phyloP scores from a whole-genome alignment of 495 filamentous ascomycete genomes.

The Podospora fimiseda region DNA sequence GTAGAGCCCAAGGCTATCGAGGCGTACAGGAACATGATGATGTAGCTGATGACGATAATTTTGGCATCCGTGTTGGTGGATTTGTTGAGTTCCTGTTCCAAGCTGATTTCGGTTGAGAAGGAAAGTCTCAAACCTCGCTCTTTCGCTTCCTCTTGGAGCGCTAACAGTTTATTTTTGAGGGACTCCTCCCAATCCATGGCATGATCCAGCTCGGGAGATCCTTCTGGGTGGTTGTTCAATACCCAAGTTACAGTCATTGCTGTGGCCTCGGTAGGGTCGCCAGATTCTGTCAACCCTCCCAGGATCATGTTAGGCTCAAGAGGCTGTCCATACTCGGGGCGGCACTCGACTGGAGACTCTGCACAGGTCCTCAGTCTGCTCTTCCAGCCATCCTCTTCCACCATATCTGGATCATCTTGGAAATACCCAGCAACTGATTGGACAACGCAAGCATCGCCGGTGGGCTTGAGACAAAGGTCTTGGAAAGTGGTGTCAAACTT shows the following conservation, averaged over 20 bases:
- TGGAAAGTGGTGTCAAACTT: constrained; percentile 59
- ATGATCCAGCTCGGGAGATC: constrained; percentile 55
- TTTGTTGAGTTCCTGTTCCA: constrained; percentile 92
- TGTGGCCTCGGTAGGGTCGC: constrained; percentile 62
- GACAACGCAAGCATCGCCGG: constrained; percentile 81
- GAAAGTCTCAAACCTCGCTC: constrained; percentile 76
- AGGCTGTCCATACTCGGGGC: constrained; percentile 81
- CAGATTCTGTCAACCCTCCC: constrained; percentile 65
- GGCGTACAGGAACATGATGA: constrained; percentile 97
- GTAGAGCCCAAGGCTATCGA: constrained; percentile 86
- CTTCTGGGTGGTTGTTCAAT: constrained; percentile 79
- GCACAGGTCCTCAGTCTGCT: constrained; percentile 62
- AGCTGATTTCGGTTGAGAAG: constrained; percentile 87
- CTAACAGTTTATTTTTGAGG: constrained; percentile 61
- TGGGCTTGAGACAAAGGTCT: constrained; percentile 91
- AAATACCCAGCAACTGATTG: constrained; percentile 88
- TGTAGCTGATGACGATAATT: constrained; percentile 93
- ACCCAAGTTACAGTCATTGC: constrained; percentile 94
- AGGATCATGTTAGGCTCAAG: constrained; percentile 78
- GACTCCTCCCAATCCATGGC: constrained; percentile 87
- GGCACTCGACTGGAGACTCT: constrained; percentile 70
- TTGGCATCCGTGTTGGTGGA: constrained; percentile 96
- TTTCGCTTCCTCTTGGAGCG: constrained; percentile 71
- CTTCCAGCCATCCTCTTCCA: constrained; percentile 63
- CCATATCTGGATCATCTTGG: constrained; percentile 50